A percentile compares a stretch with the other conserved stretches of the same genome.
Conservation (phyloP, 1,139 yeast genomes). For the Chernovozyma aurita region DNA sequence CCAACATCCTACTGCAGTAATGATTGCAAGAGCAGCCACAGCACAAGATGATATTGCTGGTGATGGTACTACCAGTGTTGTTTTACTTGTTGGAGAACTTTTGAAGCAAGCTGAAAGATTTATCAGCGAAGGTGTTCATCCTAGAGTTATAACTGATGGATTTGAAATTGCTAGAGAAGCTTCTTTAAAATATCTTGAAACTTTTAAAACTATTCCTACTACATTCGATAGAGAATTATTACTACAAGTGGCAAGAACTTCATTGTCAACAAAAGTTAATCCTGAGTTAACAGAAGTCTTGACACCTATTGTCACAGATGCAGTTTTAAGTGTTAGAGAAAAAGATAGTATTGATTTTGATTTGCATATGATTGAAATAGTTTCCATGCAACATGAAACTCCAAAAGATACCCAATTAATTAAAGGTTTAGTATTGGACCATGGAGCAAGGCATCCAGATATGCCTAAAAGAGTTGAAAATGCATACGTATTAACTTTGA, state of each 20-base stretch:
- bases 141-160: constrained; percentile 91
- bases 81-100: constrained; percentile 89
- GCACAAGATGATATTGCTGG: constrained; percentile 99
- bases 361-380: constrained; percentile 95
- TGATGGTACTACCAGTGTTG: constrained; percentile 98
- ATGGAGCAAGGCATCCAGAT: constrained; percentile 99
- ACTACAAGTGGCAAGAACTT: constrained; percentile 86
- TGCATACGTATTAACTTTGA: constrained; percentile 80
- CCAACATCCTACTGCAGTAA: constrained; percentile 98
- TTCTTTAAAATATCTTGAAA: constrained; percentile 63
- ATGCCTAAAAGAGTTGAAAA: constrained; percentile 89
- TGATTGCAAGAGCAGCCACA: constrained; percentile 98
- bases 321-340: constrained; percentile 73
- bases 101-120: constrained; percentile 92
- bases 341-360: constrained; percentile 57
- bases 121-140: constrained; percentile 92
- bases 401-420: constrained; percentile 81
- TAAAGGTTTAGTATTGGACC: constrained; percentile 91
- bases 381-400: constrained; percentile 94
- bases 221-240: constrained; percentile 78
- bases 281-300: constrained; percentile 72
- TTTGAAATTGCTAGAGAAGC: constrained; percentile 85
- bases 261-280: constrained; percentile 81
- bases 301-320: constrained; percentile 94
- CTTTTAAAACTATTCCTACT: constrained; percentile 44